Base-by-base conservation (phyloP, 2,329 filamentous ascomycete genomes). In the Dichotomopilus funicola region DNA sequence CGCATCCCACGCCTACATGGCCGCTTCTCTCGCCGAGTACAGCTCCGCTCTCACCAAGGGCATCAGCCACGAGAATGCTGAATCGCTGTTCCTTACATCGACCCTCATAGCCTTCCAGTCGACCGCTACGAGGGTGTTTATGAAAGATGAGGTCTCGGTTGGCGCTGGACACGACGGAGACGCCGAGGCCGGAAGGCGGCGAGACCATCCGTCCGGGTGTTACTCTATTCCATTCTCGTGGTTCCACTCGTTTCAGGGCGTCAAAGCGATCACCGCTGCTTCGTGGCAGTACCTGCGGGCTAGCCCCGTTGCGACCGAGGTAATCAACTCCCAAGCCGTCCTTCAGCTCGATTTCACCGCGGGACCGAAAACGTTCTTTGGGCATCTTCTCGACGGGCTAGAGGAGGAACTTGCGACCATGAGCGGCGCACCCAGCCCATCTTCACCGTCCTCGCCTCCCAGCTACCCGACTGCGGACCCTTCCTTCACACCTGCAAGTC, bases 201-300 rank as follows among this genome's bases (percentile, higher is more conserved):
- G 55, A 1, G 54, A 48, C 34, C 46, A 60, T n/a, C 53, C 55
- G 7, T 53, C 61, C 7, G 57, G 71, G 59, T 72, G 72, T 41
- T 86, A 86, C 64, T 72, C 74, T 13, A 68, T 85, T n/a, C 83
- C 83, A 0, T 69, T 85, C 44, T 76, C 80, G 3, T 86, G 81
- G 82, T 86, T 86, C 58, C 82, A 86, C 64, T 79, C 83, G 4
- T 86, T 85, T 63, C 83, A 86, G 63, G 83, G 83, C 9, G 81
- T 86, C 60, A 86, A 86, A 66, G 79, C 82, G 1, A 75, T 86
- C 37, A 82, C 85, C 0, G 79, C 82, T 19, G 77, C 78, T 2
- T 83, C 81, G 11, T 86, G 83, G 83, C 79, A 78, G 55, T 86
- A 79, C 77, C 75, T 86, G 47, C 75, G 82, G 2, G 74, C 75